Percentiles rank a stretch among this genome's conserved stretches.
Conservation (phyloP, 169 alveolate genomes). For the Eimeria falciformis region DNA sequence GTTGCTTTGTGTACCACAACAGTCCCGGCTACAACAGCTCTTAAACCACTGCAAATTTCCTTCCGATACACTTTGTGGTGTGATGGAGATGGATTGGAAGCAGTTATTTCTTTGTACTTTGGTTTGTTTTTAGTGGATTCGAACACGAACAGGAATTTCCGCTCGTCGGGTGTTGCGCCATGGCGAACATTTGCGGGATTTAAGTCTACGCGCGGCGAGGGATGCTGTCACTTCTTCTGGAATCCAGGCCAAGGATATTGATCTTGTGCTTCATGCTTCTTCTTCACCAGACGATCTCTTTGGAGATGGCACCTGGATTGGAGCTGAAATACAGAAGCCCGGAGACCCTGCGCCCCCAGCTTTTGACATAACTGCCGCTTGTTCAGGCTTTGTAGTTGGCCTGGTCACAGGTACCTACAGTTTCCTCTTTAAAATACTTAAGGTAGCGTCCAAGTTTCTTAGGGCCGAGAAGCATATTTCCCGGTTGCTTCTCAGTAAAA, state of each 20-base stretch:
- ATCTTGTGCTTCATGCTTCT: constrained; percentile 83
- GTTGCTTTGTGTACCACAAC: too few relatives aligned
- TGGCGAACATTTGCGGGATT: constrained; percentile 77
- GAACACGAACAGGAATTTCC: constrained; percentile 82
- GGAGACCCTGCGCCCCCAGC: constrained; percentile 49
- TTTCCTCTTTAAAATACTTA: not conserved
- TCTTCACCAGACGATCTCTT: constrained; percentile 84
- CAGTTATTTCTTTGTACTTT: too few relatives aligned
- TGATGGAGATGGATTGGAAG: too few relatives aligned
- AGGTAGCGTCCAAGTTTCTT: too few relatives aligned
- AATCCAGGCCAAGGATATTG: constrained; percentile 77
- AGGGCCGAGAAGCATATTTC: not conserved
- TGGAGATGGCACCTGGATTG: constrained; percentile 83
- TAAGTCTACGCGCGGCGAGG: constrained; percentile 77
- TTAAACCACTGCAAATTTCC: too few relatives aligned
- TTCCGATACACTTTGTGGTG: too few relatives aligned
- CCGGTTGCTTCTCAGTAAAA: not conserved
- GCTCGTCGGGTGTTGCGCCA: constrained; percentile 79
- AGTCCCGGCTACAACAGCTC: too few relatives aligned
- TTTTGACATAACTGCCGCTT: constrained; percentile 84
- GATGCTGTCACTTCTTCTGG: constrained; percentile 73
- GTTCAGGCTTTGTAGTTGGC: constrained; percentile 84
- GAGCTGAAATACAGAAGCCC: constrained; percentile 71
- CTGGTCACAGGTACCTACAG: constrained; percentile 79
- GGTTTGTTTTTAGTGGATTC: constrained; percentile 80